Evolutionary conservation across 345 rosid genomes (phyloP), one percentile per base, ranked within the genome.

Genomic region (Lumnitzera racemosa): DNA sequence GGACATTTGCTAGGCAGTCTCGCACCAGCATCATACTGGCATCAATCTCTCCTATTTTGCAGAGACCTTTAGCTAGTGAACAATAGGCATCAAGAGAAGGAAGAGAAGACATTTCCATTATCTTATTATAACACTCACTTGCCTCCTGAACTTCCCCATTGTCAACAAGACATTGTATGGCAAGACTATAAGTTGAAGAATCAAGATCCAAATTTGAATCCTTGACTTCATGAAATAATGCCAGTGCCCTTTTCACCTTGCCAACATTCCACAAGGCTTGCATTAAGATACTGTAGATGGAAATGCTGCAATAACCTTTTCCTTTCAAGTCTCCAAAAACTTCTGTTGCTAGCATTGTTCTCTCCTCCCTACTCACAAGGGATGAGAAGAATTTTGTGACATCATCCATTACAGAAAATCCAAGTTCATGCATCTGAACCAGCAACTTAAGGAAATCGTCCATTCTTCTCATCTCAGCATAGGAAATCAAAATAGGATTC

Each of bases 41-140:
- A 71, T 92, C 96, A 8, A 85, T 85, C 78, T 89, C 98, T 66
- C 98, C 90, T 23, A 80, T 76, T 69, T 63, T 74, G 80, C 94
- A 75, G 20, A 92, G 88, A 57, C 90, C 91, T 74, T 53, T 76
- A 23, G 87, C 81, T 10, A 92, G 87, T 68, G 84, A 81, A 63
- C 57, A 46, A 67, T 92, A 92, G 24, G 96, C 88, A 66, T 79
- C 76, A 48, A 82, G 48, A 47, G 91, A 81, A 57, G 88, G 97
- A 67, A 87, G 68, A 64, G 74, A 67, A 6, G 82, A 77, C 90
- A 85, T 78, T 70, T 82, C 87, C 41, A 81, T 74, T 70, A 89
- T 84, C 76, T 78, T 85, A 52, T 88, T 83, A 70, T 92, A 95
- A 70, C 77, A 77, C 9, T 14, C 54, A 62, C 91, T 87, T 13